A percentile compares a stretch with the other conserved stretches of the same genome.
phyloP scores from a whole-genome alignment of 2,329 filamentous ascomycete species.

The Xylaria sp. region DNA sequence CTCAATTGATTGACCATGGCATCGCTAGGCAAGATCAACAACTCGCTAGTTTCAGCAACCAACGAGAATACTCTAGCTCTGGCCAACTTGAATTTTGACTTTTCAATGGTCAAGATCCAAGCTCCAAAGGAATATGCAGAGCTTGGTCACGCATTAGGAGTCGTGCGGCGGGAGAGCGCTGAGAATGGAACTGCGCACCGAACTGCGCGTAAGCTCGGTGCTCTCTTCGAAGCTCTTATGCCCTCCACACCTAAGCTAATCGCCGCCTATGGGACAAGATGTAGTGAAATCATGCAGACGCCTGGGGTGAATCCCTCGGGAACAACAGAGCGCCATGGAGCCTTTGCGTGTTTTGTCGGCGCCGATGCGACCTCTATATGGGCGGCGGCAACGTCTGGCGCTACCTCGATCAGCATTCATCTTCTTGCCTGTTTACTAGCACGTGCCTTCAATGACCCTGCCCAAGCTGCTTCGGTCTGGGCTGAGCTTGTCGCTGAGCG shows the following conservation, averaged over 20 bases:
- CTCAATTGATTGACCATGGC: no score
- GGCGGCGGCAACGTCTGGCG: constrained; percentile 50
- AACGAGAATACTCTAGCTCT: not conserved
- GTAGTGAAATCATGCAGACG: not conserved
- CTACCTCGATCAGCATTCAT: constrained; percentile 43
- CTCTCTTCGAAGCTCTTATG: constrained; percentile 21
- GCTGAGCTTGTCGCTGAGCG: constrained; percentile 47
- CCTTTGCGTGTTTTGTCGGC: constrained; percentile 20
- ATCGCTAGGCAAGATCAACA: not conserved
- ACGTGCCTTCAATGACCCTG: constrained; percentile 43
- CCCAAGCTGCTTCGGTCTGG: constrained; percentile 52
- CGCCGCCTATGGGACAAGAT: constrained; percentile 19
- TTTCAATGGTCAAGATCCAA: not conserved
- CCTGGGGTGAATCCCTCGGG: constrained; percentile 17
- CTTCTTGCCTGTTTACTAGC: constrained; percentile 53
- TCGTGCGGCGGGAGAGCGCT: constrained; percentile 15
- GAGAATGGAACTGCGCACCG: constrained; percentile 21
- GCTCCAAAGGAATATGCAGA: not conserved
- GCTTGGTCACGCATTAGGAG: not conserved
- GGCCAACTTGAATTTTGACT: not conserved
- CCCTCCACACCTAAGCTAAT: constrained; percentile 8
- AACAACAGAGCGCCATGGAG: constrained; percentile 7
- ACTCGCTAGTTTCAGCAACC: not conserved
- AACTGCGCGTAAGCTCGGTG: constrained; percentile 22
- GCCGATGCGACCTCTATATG: constrained; percentile 48